Evolutionary conservation across 495 filamentous ascomycete species (phyloP).

Genomic region (Penicillium pulvis): DNA sequence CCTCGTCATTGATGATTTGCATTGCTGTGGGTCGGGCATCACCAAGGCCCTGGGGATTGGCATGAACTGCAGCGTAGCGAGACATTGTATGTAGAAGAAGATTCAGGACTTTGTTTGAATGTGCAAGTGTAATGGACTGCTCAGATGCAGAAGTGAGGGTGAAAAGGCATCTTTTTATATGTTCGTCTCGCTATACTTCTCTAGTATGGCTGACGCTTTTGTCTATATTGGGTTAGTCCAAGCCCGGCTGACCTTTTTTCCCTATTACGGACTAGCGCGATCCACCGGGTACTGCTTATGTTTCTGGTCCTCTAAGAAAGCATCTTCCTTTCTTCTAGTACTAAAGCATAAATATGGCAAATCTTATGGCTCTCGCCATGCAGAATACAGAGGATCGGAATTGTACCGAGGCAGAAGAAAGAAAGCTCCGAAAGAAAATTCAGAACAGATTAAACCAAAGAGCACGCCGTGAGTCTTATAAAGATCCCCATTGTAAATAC

Average conservation of each 20-base stretch:
- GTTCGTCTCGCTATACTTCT: background rate
- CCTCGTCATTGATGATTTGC: constrained; percentile 55
- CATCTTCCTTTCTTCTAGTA: no score
- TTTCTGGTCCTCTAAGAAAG: background rate
- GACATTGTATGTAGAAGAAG: constrained; percentile 6
- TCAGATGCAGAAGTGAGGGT: background rate
- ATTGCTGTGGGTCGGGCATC: constrained; percentile 58
- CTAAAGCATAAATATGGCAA: no score
- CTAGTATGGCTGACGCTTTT: constrained; percentile 11
- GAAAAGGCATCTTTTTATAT: constrained; percentile 4
- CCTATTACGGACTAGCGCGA: constrained; percentile 7
- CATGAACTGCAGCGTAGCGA: constrained; percentile 44
- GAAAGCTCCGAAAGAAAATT: constrained; percentile 11
- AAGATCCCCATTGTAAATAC: background rate
- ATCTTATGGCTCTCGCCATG: background rate
- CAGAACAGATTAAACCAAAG: constrained; percentile 26
- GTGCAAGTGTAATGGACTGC: background rate
- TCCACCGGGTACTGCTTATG: background rate
- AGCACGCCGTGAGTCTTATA: constrained; percentile 14
- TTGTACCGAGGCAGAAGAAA: constrained; percentile 2
- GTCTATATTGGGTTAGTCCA: constrained; percentile 1
- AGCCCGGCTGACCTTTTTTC: constrained; percentile 10
- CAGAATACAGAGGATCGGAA: background rate
- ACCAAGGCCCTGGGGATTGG: constrained; percentile 47
- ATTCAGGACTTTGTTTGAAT: background rate